Base-by-base conservation (phyloP, 2,329 filamentous ascomycete genomes). In the Ceratocystiopsis sp. region DNA sequence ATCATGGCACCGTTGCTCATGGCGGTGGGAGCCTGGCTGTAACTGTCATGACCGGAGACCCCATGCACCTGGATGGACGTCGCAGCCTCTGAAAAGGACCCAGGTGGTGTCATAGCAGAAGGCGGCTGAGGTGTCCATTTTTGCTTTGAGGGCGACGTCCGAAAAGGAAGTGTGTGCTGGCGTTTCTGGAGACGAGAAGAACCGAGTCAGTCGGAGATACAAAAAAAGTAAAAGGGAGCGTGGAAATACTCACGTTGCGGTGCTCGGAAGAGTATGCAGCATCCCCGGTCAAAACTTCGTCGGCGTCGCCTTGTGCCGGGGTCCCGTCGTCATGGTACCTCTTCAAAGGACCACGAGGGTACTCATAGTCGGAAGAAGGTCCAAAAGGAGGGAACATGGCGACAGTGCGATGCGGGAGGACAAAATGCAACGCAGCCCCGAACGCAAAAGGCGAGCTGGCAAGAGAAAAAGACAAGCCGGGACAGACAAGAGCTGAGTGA, bases 91-190 rank as follows among this genome's bases (percentile, higher is more conserved):
- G 58, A 55, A 42, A 61, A 60, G 40, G 57, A 61, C 51, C 62
- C 60, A 35, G 61, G 54, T 14, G 63, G 61, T 15, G 61, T 64
- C 42, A 63, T 58, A 16, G 57, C 58, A 50, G 32, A 53, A 52
- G 48, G 54, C 54, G 41, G 42, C 42, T 57, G 55, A 42, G 59
- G 54, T 7, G 54, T 47, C 53, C 57, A 59, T 52, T 57, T 56
- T 43, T 58, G 59, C 10, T 61, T 54, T 35, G 55, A 56, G 37
- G 66, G 65, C 29, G 66, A 66, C 11, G 61, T 63, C 45, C 68
- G 64, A 14, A 72, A 54, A 13, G 69, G 69, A 5, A 73, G 63
- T 38, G 66, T 65, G 45, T 73, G 69, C 15, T 72, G 48, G 35
- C 70, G 67, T 67, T 74, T 74, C 69, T 73, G 42, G 34, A 35